Base-by-base conservation (phyloP, 2,329 filamentous ascomycete genomes). In the Beauveria brongniartii region DNA sequence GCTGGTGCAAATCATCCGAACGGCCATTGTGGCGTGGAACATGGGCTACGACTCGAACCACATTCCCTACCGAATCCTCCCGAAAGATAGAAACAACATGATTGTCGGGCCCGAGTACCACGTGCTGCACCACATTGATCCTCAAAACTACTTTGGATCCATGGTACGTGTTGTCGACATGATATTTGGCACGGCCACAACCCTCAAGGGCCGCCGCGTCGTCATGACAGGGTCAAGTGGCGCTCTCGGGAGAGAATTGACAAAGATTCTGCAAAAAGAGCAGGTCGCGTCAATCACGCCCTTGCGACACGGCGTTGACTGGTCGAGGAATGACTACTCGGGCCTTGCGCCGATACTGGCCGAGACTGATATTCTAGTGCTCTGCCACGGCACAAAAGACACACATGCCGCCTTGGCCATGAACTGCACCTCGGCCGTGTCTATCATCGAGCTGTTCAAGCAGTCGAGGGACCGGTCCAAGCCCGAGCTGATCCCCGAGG, bases 61-160 rank as follows among this genome's bases (percentile, higher is more conserved):
- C 40, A 30, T 61, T 14, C n/a, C 62, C 1, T 63, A 62, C 43
- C 4, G 53, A 18, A 22, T 37, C n/a, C 50, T 64, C 8, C 62
- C 62, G 2, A 65, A 64, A 20, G 64, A 65, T 20, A 34, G 24
- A n/a, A 60, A 50, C 34, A 48, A 47, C 14, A 20, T 64, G 18
- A 41, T 63, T 43, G 63, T 65, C 18, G 64, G 64, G 0, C 64
- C 64, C 4, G 43, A 65, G 26, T 65, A 65, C 46, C 65, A 66
- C 43, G 63, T 59, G 3, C 48, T 66, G 22, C 65, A 66, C 56
- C 63, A 66, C 40, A 56, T 66, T 22, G 65, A 66, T 43, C 63
- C 65, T n/a, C 56, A 58, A 26, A 62, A 62, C 44, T 66, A 64
- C 61, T 66, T 66, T 51, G 64, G 64, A 12, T 65, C 65, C n/a